Base-by-base conservation (phyloP, 139 green algal genomes). In the Medakamo hakoo region DNA sequence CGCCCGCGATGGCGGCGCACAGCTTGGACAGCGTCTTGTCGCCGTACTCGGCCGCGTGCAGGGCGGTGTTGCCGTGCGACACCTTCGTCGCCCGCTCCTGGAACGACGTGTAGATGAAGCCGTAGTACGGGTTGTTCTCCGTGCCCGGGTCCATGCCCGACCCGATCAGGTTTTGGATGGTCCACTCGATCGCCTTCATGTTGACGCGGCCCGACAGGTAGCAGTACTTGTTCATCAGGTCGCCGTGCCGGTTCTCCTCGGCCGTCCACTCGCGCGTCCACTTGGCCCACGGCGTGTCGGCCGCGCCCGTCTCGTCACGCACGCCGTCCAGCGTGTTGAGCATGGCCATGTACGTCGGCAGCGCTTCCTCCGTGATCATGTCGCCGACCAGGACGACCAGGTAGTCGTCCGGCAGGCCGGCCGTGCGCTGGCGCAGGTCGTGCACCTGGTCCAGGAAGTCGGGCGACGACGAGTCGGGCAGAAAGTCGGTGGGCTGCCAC, bases 291-390 rank as follows among this genome's bases (percentile, higher is more conserved):
- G 88, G 71, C 2, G 81, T 89, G 30, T 72, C 63, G 26, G 75
- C 71, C 18, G 88, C 89, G 57, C 91, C 91, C 24, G 78, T 73
- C 68, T 73, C 68, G 57, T 73, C 68, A 21, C 65, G 70, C 24
- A 93, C 88, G 27, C 91, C 93, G 62, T 99, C 93, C 57, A 99
- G 80, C 4, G 91, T 97, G 82, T 99, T 99, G 27, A 99, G 77
- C 93, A 99, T 99, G 72, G 88, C 93, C 92, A 98, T 97, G 80
- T 99, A 99, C n/a, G 92, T 99, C 31, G 93, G 93, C 63, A 99
- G 80, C 25, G 93, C 93, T 81, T 99, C 93, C 84, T 99, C 93
- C 0, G 72, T 78, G 72, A 78, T 77, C 73, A 83, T 76, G 68
- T 83, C 73, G 66, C 90, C 91, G 18, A 91, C 82, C 55, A 98